phyloP scores from a whole-genome alignment of 352 stramenopile genomes.

The Pythium dissimile region DNA sequence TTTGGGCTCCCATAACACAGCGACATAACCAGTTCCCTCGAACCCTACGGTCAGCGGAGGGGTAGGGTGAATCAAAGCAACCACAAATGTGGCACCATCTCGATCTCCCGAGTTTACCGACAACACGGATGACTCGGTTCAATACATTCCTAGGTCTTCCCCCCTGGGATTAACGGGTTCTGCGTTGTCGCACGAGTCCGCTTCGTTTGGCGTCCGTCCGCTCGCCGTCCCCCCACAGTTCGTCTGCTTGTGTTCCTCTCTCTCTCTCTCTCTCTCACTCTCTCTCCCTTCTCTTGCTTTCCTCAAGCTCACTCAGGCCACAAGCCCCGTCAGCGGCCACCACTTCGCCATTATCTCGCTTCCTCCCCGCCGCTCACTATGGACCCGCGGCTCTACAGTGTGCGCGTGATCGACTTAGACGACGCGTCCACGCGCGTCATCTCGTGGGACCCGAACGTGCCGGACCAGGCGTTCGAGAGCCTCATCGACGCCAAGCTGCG shows the following conservation, averaged over 20 bases:
- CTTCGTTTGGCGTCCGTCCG: slow-evolving; percentile 16
- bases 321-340: too few relatives aligned
- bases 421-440: slow-evolving; percentile 73
- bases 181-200: slow-evolving; percentile 8
- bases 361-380: slow-evolving; percentile 6
- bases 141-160: neutral
- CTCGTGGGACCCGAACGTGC: slow-evolving; percentile 75
- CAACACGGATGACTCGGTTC: neutral
- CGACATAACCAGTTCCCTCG: slow-evolving; percentile 14
- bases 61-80: neutral
- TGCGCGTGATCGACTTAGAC: slow-evolving; percentile 84
- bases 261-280: neutral
- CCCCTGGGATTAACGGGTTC: slow-evolving; percentile 5
- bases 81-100: neutral
- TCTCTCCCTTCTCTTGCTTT: slow-evolving; percentile 1
- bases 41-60: slow-evolving; percentile 15
- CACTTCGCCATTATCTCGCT: slow-evolving; percentile 4
- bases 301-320: too few relatives aligned
- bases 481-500: slow-evolving; percentile 77
- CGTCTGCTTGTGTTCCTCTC: slow-evolving; percentile 6
- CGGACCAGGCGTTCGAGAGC: slow-evolving; percentile 78
- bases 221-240: neutral
- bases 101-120: neutral
- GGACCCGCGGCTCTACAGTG: slow-evolving; percentile 31
- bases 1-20: slow-evolving; percentile 1